Evolutionary conservation across 1,284 basidiomycete genomes (phyloP).

Genomic region (Wolfiporia cocos): DNA sequence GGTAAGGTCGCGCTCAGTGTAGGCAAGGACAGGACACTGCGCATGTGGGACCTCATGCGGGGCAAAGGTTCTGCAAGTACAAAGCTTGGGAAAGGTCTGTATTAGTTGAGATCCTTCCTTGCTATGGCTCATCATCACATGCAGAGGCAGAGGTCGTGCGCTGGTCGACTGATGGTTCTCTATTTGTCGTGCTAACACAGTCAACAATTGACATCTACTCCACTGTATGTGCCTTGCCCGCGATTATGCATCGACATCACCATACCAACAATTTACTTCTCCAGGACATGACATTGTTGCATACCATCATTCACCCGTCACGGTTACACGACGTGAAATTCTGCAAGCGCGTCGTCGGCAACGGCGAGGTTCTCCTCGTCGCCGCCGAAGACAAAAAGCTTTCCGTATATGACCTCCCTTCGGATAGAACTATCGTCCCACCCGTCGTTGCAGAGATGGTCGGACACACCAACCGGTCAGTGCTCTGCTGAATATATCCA

Average conservation of each 20-base stretch:
- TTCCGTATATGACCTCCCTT: constrained; percentile 59
- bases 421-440: constrained; percentile 36
- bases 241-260: not conserved
- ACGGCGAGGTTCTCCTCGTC: constrained; percentile 67
- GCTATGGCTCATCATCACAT: not conserved
- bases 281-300: constrained; percentile 39
- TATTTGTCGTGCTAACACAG: constrained; percentile 76
- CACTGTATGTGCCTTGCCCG: constrained; percentile 44
- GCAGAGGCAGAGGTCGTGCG: constrained; percentile 84
- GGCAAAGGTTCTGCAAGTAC: constrained; percentile 87
- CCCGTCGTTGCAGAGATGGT: constrained; percentile 54
- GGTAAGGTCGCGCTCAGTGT: constrained; percentile 89
- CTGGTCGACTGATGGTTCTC: constrained; percentile 73
- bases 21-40: constrained; percentile 83
- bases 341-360: constrained; percentile 44
- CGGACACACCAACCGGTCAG: constrained; percentile 73
- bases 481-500: constrained; percentile 3
- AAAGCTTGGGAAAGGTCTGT: constrained; percentile 75
- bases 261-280: constrained; percentile 2
- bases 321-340: constrained; percentile 81
- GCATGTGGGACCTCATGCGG: constrained; percentile 99
- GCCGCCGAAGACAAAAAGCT: constrained; percentile 85
- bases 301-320: constrained; percentile 68
- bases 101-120: not conserved
- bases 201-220: constrained; percentile 78